Evolutionary conservation across 306 rosid species (phyloP).

Genomic region (Cucurbita moschata): DNA sequence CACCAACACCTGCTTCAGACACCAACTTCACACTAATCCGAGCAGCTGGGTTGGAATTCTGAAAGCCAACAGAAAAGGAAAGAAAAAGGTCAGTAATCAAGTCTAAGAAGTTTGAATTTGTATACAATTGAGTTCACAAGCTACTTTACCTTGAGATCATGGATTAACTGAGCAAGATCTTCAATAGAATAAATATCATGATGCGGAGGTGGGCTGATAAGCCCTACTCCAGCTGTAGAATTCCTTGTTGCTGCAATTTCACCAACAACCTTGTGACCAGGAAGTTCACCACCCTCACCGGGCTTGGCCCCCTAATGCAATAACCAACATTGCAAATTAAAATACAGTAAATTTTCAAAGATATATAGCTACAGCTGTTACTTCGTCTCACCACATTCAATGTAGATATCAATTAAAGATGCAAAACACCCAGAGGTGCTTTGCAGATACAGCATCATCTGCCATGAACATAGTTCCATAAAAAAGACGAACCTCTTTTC

Average conservation of each 20-base stretch:
- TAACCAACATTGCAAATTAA: conserved; percentile 13
- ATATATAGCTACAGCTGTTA: conserved; percentile 1
- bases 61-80: conserved; percentile 12
- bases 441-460: conserved; percentile 44
- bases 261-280: conserved; percentile 94
- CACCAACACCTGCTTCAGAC: conserved; percentile 97
- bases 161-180: conserved; percentile 91
- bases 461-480: conserved; percentile 36
- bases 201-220: conserved; percentile 98
- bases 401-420: conserved; percentile 29
- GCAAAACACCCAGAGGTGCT: conserved; percentile 53
- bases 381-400: conserved; percentile 32
- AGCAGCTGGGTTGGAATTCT: conserved; percentile 92
- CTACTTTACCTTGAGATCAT: conserved; percentile 67
- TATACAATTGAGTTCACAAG: not conserved
- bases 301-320: conserved; percentile 90
- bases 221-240: conserved; percentile 98
- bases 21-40: conserved; percentile 95
- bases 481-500: conserved; percentile 30
- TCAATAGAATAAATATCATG: conserved; percentile 97
- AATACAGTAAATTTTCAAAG: conserved; percentile 7
- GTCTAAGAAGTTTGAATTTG: not conserved
- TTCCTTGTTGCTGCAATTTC: conserved; percentile 92
- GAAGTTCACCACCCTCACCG: conserved; percentile 99
- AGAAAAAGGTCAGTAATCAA: not conserved